Base-by-base conservation (phyloP, 768 basidiomycete genomes). In the Tylopilus balloui region DNA sequence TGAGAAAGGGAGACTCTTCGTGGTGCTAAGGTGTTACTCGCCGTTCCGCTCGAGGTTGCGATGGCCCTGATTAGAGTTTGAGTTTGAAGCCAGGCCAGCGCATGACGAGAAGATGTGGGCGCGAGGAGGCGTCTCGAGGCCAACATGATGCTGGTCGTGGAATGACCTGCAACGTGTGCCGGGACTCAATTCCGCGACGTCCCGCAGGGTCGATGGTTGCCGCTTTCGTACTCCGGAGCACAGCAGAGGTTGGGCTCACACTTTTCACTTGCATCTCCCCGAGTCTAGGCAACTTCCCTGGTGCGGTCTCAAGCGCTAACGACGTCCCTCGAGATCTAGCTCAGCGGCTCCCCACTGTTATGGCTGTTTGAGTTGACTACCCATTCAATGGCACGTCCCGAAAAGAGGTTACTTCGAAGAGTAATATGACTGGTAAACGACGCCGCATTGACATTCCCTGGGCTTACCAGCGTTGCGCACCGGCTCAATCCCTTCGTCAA, bases 31-130 rank as follows among this genome's bases (percentile, higher is more conserved):
- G 17, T 25, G 15, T 3, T 19, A 54, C 63, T 58, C 23, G 32
- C 63, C 40, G 54, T 44, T 47, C 55, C 60, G 45, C 41, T 50
- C 4, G 63, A 54, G 1, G 56, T 64, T 19, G 61, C 52, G 15
- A 65, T 7, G 19, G 46, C 41, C n/a, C 58, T 60, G 12, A 47
- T 36, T 19, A 47, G 27, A 13, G 29, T 7, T 45, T 39, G 17
- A 1, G 45, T 46, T 39, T 38, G 45, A 45, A 39, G 35, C 28
- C 28, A 45, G 25, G 20, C 24, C 4, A 34, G 10, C 1, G 40
- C 32, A 53, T 8, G 38, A 42, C 50, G 49, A 41, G 45, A 32
- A 13, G 25, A 42, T 28, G 25, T 2, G 9, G 42, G 53, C 31
- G 38, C 27, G 21, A 49, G 11, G 28, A 53, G 35, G 21, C 19